Percentiles rank a stretch among this genome's conserved stretches.
These are phyloP conservation scores for Stachybotrys chlorohalonatus DNA, from an alignment of 2,329 filamentous ascomycete genomes.

Conservation along the genomic window DNA sequence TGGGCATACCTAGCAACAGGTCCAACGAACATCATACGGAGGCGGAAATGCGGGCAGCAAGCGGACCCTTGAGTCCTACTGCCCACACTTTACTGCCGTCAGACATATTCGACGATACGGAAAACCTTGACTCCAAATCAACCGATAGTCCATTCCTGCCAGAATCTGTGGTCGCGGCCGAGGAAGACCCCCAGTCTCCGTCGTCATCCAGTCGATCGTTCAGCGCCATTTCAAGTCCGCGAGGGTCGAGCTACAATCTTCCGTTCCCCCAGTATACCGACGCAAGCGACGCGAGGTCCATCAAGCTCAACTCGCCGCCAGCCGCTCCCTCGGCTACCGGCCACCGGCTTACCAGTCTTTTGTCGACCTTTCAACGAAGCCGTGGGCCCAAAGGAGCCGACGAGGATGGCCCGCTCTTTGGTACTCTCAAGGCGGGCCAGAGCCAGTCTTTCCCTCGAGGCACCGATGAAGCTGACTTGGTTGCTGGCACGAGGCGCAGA, in stretches of 20 bases:
- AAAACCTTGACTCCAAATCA: conserved; percentile 47
- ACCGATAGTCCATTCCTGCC: conserved; percentile 21
- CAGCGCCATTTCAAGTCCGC: conserved; percentile 52
- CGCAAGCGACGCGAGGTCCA: conserved; percentile 32
- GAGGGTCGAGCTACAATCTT: conserved; percentile 49
- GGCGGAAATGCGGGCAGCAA: conserved; percentile 50
- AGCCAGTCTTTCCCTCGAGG: conserved; percentile 68
- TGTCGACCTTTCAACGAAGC: conserved; percentile 54
- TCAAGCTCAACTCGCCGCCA: conserved; percentile 31
- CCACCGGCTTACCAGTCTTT: conserved; percentile 36
- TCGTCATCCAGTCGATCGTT: conserved; percentile 48
- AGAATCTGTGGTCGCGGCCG: conserved; percentile 17
- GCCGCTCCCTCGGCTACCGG: conserved; percentile 18
- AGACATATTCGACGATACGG: conserved; percentile 50
- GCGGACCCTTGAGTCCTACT: conserved; percentile 68
- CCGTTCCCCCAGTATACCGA: conserved; percentile 43
- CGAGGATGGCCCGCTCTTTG: conserved; percentile 49
- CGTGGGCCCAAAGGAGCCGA: conserved; percentile 49
- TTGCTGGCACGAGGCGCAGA: conserved; percentile 40
- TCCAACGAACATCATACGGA: conserved; percentile 40
- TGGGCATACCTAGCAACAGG: conserved; percentile 34
- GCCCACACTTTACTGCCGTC: conserved; percentile 67
- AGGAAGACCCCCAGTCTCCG: conserved; percentile 49
- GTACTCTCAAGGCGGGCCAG: conserved; percentile 60
- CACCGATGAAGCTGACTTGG: conserved; percentile 44